Evolutionary conservation across 352 stramenopile species (phyloP).

Genomic region (Pythium insidiosum): DNA sequence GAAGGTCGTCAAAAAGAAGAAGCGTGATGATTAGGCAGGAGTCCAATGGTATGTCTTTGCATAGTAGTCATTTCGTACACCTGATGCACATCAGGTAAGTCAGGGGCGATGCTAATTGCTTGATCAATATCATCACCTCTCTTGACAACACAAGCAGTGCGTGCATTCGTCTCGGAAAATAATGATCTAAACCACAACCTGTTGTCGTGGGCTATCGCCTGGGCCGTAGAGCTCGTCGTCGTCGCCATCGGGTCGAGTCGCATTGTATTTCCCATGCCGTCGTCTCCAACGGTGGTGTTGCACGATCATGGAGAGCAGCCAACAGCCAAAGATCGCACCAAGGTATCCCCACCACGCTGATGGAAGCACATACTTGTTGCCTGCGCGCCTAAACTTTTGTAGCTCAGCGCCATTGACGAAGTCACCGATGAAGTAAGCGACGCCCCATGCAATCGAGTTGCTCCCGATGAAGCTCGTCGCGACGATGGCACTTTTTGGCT

Average conservation of each 20-base stretch:
- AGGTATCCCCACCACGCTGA: conserved; percentile 74
- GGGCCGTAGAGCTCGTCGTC: no score
- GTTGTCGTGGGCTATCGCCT: no score
- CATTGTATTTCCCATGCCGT: no score
- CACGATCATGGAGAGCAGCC: background rate
- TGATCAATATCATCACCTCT: no score
- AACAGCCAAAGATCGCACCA: conserved; percentile 8
- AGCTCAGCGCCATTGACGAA: conserved; percentile 57
- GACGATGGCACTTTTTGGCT: conserved; percentile 44
- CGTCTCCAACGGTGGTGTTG: background rate
- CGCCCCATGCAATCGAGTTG: conserved; percentile 38
- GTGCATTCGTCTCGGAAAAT: no score
- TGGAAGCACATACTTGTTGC: conserved; percentile 53
- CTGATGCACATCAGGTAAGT: no score
- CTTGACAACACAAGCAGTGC: no score
- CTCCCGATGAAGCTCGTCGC: conserved; percentile 53
- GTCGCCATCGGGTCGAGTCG: no score
- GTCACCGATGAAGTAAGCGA: conserved; percentile 60
- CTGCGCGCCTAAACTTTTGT: conserved; percentile 27
- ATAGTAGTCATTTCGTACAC: no score
- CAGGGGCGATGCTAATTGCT: no score
- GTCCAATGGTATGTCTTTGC: no score
- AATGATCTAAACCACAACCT: no score
- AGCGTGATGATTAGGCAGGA: conserved; percentile 12
- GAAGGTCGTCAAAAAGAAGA: conserved; percentile 25